Conservation (phyloP, 495 filamentous ascomycete species). For the Amphirosellinia nigrospora region DNA sequence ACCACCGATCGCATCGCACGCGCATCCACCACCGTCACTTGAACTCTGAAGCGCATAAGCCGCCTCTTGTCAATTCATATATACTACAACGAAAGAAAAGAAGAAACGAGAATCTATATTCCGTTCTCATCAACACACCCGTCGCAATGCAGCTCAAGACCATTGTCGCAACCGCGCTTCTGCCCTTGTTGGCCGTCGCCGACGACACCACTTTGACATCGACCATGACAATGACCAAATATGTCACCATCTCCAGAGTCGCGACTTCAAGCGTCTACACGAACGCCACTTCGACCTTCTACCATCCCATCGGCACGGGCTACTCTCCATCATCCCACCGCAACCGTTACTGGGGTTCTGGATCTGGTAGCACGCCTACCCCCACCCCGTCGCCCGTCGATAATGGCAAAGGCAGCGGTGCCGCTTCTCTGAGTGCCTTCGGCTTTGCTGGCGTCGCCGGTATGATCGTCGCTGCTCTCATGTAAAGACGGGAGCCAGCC, state of each 20-base stretch:
- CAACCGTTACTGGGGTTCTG: constrained; percentile 28
- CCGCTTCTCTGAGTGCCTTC: constrained; percentile 43
- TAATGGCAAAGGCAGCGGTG: constrained; percentile 43
- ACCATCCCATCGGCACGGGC: constrained; percentile 31
- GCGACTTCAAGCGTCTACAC: constrained; percentile 36
- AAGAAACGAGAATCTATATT: constrained; percentile 29
- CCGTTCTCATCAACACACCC: constrained; percentile 22
- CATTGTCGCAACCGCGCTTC: constrained; percentile 45
- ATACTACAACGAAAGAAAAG: constrained; percentile 14
- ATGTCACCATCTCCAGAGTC: constrained; percentile 53
- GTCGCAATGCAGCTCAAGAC: constrained; percentile 48
- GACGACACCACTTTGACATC: constrained; percentile 53
- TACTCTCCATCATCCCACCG: constrained; percentile 30
- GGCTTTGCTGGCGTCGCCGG: constrained; percentile 52
- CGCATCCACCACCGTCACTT: constrained; percentile 1
- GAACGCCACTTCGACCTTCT: constrained; percentile 34
- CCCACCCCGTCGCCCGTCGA: constrained; percentile 40
- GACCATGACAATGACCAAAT: constrained; percentile 58
- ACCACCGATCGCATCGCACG: constrained; percentile 12
- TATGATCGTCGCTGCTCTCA: constrained; percentile 51
- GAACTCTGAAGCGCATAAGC: constrained; percentile 14
- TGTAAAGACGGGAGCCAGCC: constrained; percentile 39
- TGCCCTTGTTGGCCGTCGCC: constrained; percentile 51
- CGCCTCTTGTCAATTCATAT: constrained; percentile 8
- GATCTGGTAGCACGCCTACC: constrained; percentile 35